These are phyloP conservation scores for Cucurbita argyrosperma DNA, from an alignment of 306 rosid genomes.

Conservation along the genomic window DNA sequence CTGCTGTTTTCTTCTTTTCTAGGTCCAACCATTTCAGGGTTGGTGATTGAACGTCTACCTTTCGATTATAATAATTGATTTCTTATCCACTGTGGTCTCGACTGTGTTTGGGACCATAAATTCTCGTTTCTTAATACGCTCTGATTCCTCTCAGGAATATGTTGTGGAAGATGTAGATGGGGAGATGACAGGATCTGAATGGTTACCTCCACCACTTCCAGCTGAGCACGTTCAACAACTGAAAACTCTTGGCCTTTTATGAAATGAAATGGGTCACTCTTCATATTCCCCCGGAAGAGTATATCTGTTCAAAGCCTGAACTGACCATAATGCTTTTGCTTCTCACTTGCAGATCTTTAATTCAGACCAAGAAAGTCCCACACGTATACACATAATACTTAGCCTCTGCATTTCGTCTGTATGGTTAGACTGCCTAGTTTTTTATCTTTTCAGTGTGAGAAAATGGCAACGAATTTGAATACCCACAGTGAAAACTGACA, in stretches of 20 bases:
- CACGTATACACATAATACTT: neutral
- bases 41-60: no score
- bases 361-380: neutral
- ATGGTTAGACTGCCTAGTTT: neutral
- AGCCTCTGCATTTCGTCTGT: neutral
- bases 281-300: conserved; percentile 17
- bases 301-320: neutral
- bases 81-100: neutral
- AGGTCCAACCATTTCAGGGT: no score
- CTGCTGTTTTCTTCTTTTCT: no score
- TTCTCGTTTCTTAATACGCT: neutral
- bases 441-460: neutral
- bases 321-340: neutral
- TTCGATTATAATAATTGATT: no score
- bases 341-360: neutral
- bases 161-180: conserved; percentile 96
- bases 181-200: conserved; percentile 75
- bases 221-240: conserved; percentile 87
- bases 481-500: neutral
- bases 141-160: conserved; percentile 41
- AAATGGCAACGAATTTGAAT: neutral
- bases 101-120: neutral
- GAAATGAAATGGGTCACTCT: conserved; percentile 15
- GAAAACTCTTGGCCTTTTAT: conserved; percentile 75
- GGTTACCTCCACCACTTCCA: conserved; percentile 82